These are phyloP conservation scores for Ceriops zippeliana DNA, from an alignment of 345 rosid genomes.

Conservation along the genomic window DNA sequence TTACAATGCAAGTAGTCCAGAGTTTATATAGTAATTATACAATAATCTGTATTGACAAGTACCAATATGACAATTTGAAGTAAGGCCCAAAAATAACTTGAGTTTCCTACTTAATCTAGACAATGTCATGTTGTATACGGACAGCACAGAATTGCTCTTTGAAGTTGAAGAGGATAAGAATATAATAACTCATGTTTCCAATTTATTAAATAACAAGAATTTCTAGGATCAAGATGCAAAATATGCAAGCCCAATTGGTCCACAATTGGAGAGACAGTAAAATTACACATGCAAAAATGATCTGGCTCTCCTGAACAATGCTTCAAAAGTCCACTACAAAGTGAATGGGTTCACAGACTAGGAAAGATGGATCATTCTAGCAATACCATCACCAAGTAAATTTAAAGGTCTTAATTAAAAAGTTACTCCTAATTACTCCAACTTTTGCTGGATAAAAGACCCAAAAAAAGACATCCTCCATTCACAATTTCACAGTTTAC, in stretches of 20 bases:
- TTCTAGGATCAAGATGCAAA: not conserved
- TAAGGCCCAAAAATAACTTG: too few relatives aligned
- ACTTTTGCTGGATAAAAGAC: too few relatives aligned
- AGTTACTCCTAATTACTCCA: not conserved
- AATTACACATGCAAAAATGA: not conserved
- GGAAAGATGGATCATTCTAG: not conserved
- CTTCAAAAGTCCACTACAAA: not conserved
- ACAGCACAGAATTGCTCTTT: too few relatives aligned
- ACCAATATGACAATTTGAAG: not conserved
- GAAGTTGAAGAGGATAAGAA: too few relatives aligned
- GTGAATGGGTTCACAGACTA: not conserved
- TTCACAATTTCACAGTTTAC: not conserved
- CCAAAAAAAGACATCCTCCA: not conserved
- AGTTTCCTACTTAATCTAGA: too few relatives aligned
- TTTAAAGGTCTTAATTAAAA: not conserved
- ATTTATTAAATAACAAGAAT: too few relatives aligned
- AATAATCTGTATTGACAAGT: not conserved
- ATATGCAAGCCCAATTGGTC: not conserved
- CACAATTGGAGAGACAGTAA: not conserved
- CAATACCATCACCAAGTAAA: not conserved
- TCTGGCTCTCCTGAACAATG: not conserved
- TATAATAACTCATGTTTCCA: too few relatives aligned
- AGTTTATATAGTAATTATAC: not conserved
- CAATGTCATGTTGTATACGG: too few relatives aligned
- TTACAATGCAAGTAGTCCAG: not conserved